A percentile compares a stretch with the other conserved stretches of the same genome.
These are phyloP conservation scores for Penicillium egyptiacum DNA, from an alignment of 495 filamentous ascomycete genomes.

Conservation along the genomic window DNA sequence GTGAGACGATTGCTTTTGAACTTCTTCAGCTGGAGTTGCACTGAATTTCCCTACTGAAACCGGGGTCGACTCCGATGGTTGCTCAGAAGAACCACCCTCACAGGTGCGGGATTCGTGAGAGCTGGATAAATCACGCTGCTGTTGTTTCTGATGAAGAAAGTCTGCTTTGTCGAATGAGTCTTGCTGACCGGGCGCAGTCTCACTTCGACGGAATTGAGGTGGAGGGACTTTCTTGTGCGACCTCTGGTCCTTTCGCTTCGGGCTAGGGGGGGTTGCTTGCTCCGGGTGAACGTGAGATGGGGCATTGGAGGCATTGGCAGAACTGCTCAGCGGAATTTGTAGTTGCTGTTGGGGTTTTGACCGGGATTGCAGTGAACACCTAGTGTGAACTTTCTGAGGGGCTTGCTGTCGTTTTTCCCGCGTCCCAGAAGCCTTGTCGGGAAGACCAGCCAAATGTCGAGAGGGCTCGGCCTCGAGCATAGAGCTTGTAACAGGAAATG, in stretches of 20 bases:
- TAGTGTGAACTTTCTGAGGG: slow-evolving; percentile 58
- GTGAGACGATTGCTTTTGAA: too few species aligned
- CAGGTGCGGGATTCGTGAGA: background rate
- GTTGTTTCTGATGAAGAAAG: background rate
- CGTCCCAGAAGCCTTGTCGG: too few species aligned
- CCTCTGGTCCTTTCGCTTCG: slow-evolving; percentile 45
- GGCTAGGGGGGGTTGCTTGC: slow-evolving; percentile 34
- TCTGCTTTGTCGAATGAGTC: background rate
- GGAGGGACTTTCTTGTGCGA: slow-evolving; percentile 40
- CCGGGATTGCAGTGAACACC: slow-evolving; percentile 59
- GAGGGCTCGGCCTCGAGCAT: background rate
- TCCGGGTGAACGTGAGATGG: slow-evolving; percentile 37
- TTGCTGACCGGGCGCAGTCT: background rate
- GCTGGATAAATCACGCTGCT: slow-evolving; percentile 11
- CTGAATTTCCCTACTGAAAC: background rate
- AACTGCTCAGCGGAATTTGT: slow-evolving; percentile 30
- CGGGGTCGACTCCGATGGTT: background rate
- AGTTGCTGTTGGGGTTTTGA: slow-evolving; percentile 15
- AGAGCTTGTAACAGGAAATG: background rate
- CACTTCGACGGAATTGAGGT: slow-evolving; percentile 29
- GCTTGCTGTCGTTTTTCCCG: background rate
- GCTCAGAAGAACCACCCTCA: slow-evolving; percentile 1
- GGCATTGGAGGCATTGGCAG: slow-evolving; percentile 18
- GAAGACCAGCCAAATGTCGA: background rate
- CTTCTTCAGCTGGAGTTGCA: background rate